Conservation (phyloP, 2,329 filamentous ascomycete genomes). For the Phialophora tarda region DNA sequence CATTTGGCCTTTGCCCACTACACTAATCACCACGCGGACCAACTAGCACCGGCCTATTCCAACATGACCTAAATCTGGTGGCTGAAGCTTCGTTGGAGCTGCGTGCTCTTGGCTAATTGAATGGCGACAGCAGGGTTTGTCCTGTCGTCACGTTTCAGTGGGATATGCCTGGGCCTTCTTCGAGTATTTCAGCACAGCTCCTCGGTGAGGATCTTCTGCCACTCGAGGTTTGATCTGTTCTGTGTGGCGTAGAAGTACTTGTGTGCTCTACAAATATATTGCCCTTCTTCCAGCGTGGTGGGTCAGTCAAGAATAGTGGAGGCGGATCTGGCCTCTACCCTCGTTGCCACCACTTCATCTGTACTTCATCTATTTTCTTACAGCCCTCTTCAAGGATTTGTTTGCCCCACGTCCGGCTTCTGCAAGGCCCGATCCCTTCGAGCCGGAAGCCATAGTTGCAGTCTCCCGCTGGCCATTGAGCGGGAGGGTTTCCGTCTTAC, state of each 20-base stretch:
- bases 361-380: neutral
- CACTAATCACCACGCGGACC: no score
- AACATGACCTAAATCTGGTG: neutral
- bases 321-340: neutral
- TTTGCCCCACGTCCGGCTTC: neutral
- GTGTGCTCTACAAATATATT: neutral
- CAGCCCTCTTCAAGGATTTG: neutral
- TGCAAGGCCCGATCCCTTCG: neutral
- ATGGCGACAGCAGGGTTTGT: neutral
- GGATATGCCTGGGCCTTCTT: neutral
- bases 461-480: neutral
- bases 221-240: neutral
- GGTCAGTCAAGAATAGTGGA: neutral
- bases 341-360: neutral
- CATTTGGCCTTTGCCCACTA: neutral
- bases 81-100: neutral
- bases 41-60: neutral
- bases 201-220: neutral
- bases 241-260: neutral
- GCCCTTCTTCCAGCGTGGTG: neutral
- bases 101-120: neutral
- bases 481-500: neutral
- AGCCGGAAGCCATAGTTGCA: neutral
- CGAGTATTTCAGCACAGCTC: neutral
- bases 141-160: neutral